phyloP scores from a whole-genome alignment of 305 asterid genomes.

The Solanum aculeatissimum region DNA sequence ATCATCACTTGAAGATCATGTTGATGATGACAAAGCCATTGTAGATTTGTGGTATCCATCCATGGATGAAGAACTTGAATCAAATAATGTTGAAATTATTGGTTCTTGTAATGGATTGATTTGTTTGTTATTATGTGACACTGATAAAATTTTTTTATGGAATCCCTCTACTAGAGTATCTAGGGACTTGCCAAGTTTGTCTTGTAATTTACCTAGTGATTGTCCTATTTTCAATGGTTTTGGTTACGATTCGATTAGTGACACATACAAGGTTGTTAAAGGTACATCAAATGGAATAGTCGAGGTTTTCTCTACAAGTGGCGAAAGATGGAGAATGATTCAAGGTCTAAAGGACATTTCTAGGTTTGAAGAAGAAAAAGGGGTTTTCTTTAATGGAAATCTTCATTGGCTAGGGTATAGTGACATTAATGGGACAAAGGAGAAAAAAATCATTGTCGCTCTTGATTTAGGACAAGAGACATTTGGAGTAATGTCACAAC shows the following conservation, averaged over 20 bases:
- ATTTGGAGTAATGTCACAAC: not conserved
- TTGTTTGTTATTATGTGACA: not conserved
- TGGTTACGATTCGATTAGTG: constrained; percentile 1
- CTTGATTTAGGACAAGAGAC: not conserved
- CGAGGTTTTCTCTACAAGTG: constrained; percentile 3
- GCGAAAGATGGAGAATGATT: constrained; percentile 1
- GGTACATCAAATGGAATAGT: not conserved
- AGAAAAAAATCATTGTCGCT: not conserved
- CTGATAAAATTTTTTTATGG: not conserved
- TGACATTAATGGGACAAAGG: not conserved
- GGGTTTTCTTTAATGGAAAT: not conserved
- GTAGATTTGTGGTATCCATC: not conserved
- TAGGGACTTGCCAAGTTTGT: constrained; percentile 1
- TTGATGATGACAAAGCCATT: not conserved
- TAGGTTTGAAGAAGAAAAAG: not conserved
- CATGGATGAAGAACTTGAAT: not conserved
- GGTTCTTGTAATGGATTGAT: constrained; percentile 19
- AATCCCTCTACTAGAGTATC: constrained; percentile 11
- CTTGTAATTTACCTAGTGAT: not conserved
- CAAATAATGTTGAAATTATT: not conserved
- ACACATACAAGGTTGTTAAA: constrained; percentile 3
- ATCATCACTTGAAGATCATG: not conserved
- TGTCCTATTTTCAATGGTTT: not conserved
- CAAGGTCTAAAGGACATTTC: not conserved
- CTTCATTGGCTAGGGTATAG: not conserved